Evolutionary conservation across 2,329 filamentous ascomycete genomes (phyloP), one percentile per base, ranked within the genome.

Genomic region (Monosporascus sp.): DNA sequence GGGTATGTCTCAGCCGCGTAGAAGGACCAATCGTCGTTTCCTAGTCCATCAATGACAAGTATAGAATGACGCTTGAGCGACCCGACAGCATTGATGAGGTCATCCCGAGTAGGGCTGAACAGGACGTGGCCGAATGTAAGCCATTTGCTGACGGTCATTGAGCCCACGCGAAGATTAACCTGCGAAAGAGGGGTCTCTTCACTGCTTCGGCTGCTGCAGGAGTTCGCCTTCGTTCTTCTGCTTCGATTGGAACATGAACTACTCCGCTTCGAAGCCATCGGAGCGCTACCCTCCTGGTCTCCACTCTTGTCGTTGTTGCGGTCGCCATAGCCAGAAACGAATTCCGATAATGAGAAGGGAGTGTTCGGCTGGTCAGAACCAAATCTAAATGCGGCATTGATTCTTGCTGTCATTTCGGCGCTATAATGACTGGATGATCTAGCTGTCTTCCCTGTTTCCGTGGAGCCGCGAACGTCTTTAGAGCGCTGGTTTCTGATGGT

Each of bases 21-120:
- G 67, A 90, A 92, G 0, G 89, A 92, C 89, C 89, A 94, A 65
- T 94, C 89, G 59, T 88, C 84, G 63, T 91, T 92, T n/a, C 89
- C 89, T 31, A 94, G 83, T 5, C 89, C 89, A 70, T 94, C 89
- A 52, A 94, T 79, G 18, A 94, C 86, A 3, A 94, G 77, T 25
- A 94, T 83, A 0, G 82, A 84, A 52, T 74, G 86, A 51, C 72
- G 81, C 72, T 78, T 86, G 70, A 64, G 71, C 15, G 68, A 72
- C 50, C 70, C 73, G 17, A 70, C 76, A 0, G 78, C 72, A 18
- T 81, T 73, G 39, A 81, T 71, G 22, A 92, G 77, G 59, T 90
- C 85, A 46, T 89, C 85, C 25, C 89, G 82, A 5, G 88, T 83
- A 11, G 90, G 89, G 60, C 88, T 91, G 72, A 94, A 92, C 4